Evolutionary conservation across 768 basidiomycete genomes (phyloP).

Genomic region (Termitomyces sp.): DNA sequence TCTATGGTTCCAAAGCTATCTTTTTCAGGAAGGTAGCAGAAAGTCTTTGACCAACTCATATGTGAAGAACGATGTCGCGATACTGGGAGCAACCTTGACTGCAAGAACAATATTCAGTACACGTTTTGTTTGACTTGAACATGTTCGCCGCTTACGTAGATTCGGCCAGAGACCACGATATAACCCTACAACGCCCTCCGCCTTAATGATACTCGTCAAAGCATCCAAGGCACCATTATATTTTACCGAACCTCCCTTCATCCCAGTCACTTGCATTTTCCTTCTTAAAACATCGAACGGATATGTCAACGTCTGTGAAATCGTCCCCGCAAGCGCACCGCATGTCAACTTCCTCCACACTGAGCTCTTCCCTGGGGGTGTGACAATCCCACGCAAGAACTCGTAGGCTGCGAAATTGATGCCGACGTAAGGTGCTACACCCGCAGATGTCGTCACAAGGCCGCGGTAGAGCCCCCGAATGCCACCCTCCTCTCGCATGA

Average conservation of each 20-base stretch:
- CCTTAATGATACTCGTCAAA: conserved; percentile 55
- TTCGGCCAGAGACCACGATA: conserved; percentile 91
- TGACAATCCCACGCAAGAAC: conserved; percentile 64
- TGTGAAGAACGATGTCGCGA: conserved; percentile 81
- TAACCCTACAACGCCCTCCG: conserved; percentile 72
- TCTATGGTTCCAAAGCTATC: conserved; percentile 7
- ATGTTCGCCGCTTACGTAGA: conserved; percentile 51
- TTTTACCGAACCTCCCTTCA: conserved; percentile 56
- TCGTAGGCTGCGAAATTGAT: conserved; percentile 97
- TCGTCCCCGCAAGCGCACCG: conserved; percentile 80
- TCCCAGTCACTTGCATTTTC: conserved; percentile 93
- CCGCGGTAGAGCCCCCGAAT: conserved; percentile 84
- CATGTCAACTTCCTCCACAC: conserved; percentile 70
- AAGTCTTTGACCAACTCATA: conserved; percentile 59
- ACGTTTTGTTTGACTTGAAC: neutral
- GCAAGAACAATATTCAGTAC: conserved; percentile 10
- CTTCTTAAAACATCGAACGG: conserved; percentile 92
- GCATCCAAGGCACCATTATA: conserved; percentile 84
- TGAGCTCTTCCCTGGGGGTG: conserved; percentile 74
- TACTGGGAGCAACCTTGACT: conserved; percentile 92
- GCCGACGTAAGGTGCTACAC: conserved; percentile 86
- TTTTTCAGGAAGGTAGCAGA: conserved; percentile 22
- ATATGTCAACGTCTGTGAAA: conserved; percentile 92
- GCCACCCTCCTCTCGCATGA: conserved; percentile 91
- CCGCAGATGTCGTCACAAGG: conserved; percentile 74